phyloP scores from a whole-genome alignment of 1,284 basidiomycete genomes.

The Afroboletus lepidellus region DNA sequence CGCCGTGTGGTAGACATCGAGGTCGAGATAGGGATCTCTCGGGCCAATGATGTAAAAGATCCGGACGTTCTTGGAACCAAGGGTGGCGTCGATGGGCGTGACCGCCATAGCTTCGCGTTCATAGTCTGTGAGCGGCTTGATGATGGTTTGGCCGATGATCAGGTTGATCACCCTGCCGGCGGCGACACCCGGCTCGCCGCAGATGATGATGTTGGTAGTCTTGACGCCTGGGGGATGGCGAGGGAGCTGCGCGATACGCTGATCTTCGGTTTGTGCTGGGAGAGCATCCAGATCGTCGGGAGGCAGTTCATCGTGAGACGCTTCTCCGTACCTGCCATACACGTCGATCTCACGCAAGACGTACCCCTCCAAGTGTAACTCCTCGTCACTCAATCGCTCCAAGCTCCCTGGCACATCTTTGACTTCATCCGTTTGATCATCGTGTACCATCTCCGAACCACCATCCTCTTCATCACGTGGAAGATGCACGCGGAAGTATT shows the following conservation, averaged over 20 bases:
- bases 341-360: slow-evolving; percentile 14
- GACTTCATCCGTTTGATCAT: background rate
- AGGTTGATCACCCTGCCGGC: slow-evolving; percentile 25
- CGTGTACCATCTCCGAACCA: background rate
- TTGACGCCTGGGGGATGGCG: slow-evolving; percentile 22
- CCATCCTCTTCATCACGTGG: background rate
- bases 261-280: slow-evolving; percentile 11
- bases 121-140: slow-evolving; percentile 30
- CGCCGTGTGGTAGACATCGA: slow-evolving; percentile 14
- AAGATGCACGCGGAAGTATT: slow-evolving; percentile 20
- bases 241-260: slow-evolving; percentile 20
- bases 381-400: slow-evolving; percentile 18
- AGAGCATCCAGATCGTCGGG: slow-evolving; percentile 7
- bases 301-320: background rate
- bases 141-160: slow-evolving; percentile 12
- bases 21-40: slow-evolving; percentile 22
- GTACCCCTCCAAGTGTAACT: slow-evolving; percentile 15
- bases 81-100: slow-evolving; percentile 23
- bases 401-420: slow-evolving; percentile 20
- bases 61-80: slow-evolving; percentile 21
- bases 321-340: slow-evolving; percentile 7
- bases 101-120: slow-evolving; percentile 23
- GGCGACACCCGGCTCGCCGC: slow-evolving; percentile 29
- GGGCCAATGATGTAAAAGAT: slow-evolving; percentile 25
- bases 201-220: slow-evolving; percentile 30